A percentile compares a stretch with the other conserved stretches of the same genome.
Evolutionary conservation across 1,284 basidiomycete species (phyloP).

Genomic region (Coniferiporia weirii): DNA sequence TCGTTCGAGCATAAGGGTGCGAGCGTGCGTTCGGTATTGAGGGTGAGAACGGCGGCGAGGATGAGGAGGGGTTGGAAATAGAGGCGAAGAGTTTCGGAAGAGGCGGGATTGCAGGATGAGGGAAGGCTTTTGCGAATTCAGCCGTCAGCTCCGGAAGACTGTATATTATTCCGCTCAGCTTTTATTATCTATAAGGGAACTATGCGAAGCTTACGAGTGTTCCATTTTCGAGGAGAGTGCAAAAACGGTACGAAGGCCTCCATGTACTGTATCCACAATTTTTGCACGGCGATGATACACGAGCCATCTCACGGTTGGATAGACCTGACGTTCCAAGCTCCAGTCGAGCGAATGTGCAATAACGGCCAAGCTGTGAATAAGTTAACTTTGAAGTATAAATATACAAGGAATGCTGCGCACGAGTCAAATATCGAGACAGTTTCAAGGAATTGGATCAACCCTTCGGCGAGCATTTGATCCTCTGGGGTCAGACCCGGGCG

Average conservation of each 20-base stretch:
- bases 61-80: constrained; percentile 54
- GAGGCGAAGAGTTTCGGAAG: constrained; percentile 70
- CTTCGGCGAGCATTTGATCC: constrained; percentile 62
- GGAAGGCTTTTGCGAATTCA: constrained; percentile 68
- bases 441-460: constrained; percentile 63
- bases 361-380: constrained; percentile 63
- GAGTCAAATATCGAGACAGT: constrained; percentile 40
- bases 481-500: constrained; percentile 58
- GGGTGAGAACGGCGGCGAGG: constrained; percentile 8
- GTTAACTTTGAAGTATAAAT: neutral
- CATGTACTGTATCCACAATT: constrained; percentile 81
- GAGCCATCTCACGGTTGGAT: constrained; percentile 84
- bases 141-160: constrained; percentile 58
- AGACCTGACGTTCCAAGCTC: constrained; percentile 82
- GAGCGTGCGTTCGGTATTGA: neutral
- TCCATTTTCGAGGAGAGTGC: constrained; percentile 65
- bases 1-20: neutral
- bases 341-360: constrained; percentile 82
- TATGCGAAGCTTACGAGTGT: constrained; percentile 47
- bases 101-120: constrained; percentile 56
- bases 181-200: neutral
- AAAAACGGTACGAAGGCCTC: constrained; percentile 81
- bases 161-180: neutral
- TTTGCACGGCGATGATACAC: constrained; percentile 88
- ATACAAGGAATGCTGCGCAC: constrained; percentile 34